phyloP scores from a whole-genome alignment of 2,329 filamentous ascomycete genomes.

The Pochonia chlamydosporia region DNA sequence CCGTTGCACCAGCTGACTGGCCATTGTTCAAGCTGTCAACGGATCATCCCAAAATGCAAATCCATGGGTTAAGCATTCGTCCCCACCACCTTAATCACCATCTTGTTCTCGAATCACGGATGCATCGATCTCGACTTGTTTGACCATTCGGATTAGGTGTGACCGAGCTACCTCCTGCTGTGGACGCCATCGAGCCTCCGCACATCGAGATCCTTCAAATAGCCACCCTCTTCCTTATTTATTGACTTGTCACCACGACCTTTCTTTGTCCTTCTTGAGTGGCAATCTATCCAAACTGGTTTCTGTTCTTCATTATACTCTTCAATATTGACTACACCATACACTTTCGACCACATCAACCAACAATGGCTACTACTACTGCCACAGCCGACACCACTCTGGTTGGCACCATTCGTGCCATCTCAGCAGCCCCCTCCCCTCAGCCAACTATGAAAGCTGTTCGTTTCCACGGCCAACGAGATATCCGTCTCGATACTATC shows the following conservation, averaged over 20 bases:
- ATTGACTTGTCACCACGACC: no score
- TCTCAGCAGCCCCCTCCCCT: neutral
- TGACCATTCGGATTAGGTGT: neutral
- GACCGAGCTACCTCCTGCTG: neutral
- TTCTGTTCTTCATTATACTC: no score
- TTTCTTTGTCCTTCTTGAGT: no score
- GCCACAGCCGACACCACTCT: conserved; percentile 3
- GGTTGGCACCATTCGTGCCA: conserved; percentile 8
- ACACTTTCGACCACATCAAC: neutral
- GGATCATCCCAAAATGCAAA: neutral
- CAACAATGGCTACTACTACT: conserved; percentile 5
- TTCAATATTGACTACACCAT: neutral
- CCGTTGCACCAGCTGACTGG: no score
- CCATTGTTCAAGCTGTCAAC: neutral
- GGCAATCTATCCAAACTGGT: no score
- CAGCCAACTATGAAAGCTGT: conserved; percentile 41
- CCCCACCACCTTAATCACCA: neutral
- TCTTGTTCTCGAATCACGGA: neutral
- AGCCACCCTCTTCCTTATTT: neutral
- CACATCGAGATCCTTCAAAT: neutral
- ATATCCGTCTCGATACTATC: conserved; percentile 48
- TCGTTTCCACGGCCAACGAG: conserved; percentile 48
- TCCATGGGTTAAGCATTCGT: neutral
- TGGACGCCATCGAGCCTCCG: neutral
- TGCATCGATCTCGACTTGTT: neutral